These are phyloP conservation scores for Fraxinus excelsior DNA, from an alignment of 257 asterid genomes.

Conservation along the genomic window DNA sequence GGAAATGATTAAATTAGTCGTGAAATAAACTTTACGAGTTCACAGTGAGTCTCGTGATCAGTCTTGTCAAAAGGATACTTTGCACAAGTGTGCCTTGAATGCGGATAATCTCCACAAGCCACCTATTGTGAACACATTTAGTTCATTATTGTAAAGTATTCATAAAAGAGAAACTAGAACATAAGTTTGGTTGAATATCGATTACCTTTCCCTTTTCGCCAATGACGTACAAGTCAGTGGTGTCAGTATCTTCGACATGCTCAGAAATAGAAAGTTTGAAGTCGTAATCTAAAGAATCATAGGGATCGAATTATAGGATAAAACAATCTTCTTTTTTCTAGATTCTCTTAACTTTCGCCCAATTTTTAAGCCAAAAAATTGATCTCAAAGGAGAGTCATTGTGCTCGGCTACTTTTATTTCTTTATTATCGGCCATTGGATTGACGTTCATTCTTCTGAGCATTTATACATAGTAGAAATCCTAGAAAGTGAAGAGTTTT, in stretches of 20 bases:
- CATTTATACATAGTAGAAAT: too few relatives aligned
- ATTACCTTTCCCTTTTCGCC: slow-evolving; percentile 67
- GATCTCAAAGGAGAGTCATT: neutral
- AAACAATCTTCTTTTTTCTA: slow-evolving; percentile 70
- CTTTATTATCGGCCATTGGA: neutral
- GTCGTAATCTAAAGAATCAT: slow-evolving; percentile 20
- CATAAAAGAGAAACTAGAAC: too few relatives aligned
- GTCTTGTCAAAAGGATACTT: slow-evolving; percentile 56
- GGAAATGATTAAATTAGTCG: neutral
- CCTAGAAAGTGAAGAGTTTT: neutral
- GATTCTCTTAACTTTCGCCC: slow-evolving; percentile 36
- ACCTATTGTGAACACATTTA: slow-evolving; percentile 38
- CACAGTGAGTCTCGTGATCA: slow-evolving; percentile 52
- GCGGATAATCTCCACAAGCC: slow-evolving; percentile 89
- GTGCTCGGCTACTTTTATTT: neutral
- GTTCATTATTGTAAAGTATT: too few relatives aligned
- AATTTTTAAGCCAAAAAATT: slow-evolving; percentile 42
- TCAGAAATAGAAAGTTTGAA: slow-evolving; percentile 9
- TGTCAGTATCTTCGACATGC: slow-evolving; percentile 32
- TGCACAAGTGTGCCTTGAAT: slow-evolving; percentile 63
- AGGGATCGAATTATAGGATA: slow-evolving; percentile 63
- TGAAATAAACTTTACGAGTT: slow-evolving; percentile 37
- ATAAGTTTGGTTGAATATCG: neutral
- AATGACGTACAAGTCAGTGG: slow-evolving; percentile 42
- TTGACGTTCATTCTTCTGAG: neutral